Evolutionary conservation across 1,284 basidiomycete genomes (phyloP), one percentile per base, ranked within the genome.

Genomic region (Irpex rosettiformis): DNA sequence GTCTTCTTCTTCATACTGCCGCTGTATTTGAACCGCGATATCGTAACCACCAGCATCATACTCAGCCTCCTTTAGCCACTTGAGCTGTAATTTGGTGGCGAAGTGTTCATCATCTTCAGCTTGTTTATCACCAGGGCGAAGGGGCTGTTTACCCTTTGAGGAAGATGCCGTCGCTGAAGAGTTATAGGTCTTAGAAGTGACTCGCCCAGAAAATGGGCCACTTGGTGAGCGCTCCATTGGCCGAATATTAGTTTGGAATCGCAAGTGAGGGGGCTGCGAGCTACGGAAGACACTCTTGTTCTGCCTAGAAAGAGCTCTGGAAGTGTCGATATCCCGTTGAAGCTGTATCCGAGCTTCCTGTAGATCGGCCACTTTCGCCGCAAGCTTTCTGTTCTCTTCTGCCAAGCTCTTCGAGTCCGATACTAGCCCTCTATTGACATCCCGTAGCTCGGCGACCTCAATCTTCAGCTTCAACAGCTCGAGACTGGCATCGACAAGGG

Each of bases 1-100:
- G 59, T 84, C 72, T 68, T 85, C 83, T 4, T 70, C 71, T 43
- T 84, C 77, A 56, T 71, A 83, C 57, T 75, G 62, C 4, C 67
- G 62, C 64, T 86, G 84, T 60, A 76, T 63, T 37, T 72, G 62
- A 7, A 57, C 43, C 7, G 54, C 58, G 37, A 58, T 21, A 22
- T 24, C 49, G 30, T 48, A 33, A 22, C 22, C 6, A 30, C 55
- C 55, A 4, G 8, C 52, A 8, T 52, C 57, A 21, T 11, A 21
- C n/a, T 59, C 58, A 5, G 7, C 21, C 25, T 55, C 37, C 21
- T 55, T 29, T 21, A 42, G 54, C 61, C 60, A 62, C 33, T 60
- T 58, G 8, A 64, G 48, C 47, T 60, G 54, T 11, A 64, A 54
- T 11, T 45, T 60, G 24, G 62, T 61, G 1, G 80, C 81, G 48